Evolutionary conservation across 1,284 basidiomycete species (phyloP).

Genomic region (Moesziomyces parantarcticus): DNA sequence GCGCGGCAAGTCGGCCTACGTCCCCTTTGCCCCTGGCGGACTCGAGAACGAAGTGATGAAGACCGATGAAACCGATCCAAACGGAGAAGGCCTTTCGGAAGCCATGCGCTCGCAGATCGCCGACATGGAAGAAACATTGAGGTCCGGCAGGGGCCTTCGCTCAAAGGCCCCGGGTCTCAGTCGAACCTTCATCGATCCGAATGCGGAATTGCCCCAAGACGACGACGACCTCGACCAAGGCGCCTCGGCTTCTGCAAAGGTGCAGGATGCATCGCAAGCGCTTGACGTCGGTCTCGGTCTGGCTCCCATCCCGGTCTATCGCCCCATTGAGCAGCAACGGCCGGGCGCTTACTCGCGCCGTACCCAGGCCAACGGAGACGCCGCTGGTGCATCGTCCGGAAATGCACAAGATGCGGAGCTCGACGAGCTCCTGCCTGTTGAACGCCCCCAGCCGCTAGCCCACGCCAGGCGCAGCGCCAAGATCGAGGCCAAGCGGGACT

Average conservation of each 20-base stretch:
- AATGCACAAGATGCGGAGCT: constrained; percentile 56
- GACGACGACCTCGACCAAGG: constrained; percentile 51
- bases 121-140: constrained; percentile 47
- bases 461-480: constrained; percentile 29
- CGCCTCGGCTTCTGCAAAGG: constrained; percentile 25
- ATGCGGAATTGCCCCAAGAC: constrained; percentile 69
- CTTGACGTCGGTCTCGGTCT: constrained; percentile 33
- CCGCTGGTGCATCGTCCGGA: neutral
- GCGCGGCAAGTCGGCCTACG: constrained; percentile 87
- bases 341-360: constrained; percentile 15
- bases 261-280: constrained; percentile 24
- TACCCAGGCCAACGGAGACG: constrained; percentile 17
- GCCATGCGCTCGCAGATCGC: constrained; percentile 28
- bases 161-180: constrained; percentile 40
- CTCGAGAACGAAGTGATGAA: constrained; percentile 52
- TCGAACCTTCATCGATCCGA: constrained; percentile 37
- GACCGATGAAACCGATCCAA: constrained; percentile 13
- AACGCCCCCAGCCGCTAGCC: constrained; percentile 48
- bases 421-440: constrained; percentile 63
- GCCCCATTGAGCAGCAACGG: constrained; percentile 32
- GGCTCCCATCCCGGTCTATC: constrained; percentile 47
- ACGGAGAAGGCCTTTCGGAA: constrained; percentile 18
- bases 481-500: constrained; percentile 79
- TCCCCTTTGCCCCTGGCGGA: constrained; percentile 72
- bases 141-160: constrained; percentile 37